Percentiles rank a stretch among this genome's conserved stretches.
phyloP scores from a whole-genome alignment of 768 basidiomycete genomes.

The Leccinellum rugosiceps region DNA sequence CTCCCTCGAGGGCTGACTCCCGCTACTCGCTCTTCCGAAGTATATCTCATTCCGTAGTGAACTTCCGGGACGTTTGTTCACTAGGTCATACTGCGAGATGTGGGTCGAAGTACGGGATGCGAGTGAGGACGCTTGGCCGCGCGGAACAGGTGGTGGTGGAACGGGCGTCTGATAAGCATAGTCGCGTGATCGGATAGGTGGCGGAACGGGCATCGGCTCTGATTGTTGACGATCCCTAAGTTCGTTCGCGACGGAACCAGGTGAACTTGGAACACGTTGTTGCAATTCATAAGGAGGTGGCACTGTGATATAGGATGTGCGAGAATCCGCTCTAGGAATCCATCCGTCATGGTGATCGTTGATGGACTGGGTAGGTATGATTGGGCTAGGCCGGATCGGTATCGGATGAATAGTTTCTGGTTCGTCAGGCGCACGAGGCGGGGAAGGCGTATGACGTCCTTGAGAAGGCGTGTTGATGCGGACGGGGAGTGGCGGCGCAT shows the following conservation, averaged over 20 bases:
- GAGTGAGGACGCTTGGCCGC: constrained; percentile 19
- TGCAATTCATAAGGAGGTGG: constrained; percentile 22
- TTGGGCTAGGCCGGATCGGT: constrained; percentile 24
- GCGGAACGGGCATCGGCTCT: constrained; percentile 17
- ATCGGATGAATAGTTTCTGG: constrained; percentile 30
- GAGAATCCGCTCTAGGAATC: constrained; percentile 30
- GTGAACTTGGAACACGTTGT: constrained; percentile 13
- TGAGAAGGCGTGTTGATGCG: constrained; percentile 21
- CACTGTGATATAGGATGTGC: constrained; percentile 19
- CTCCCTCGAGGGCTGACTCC: constrained; percentile 21
- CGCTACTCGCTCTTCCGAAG: constrained; percentile 18
- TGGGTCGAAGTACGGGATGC: constrained; percentile 29
- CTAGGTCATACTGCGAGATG: constrained; percentile 31
- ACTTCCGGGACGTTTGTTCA: constrained; percentile 24
- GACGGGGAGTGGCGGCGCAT: constrained; percentile 19
- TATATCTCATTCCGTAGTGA: constrained; percentile 27
- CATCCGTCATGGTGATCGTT: constrained; percentile 22
- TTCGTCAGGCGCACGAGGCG: constrained; percentile 4
- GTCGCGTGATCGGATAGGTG: constrained; percentile 27
- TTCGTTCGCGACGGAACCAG: constrained; percentile 13
- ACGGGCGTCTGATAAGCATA: constrained; percentile 25
- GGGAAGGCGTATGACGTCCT: constrained; percentile 12
- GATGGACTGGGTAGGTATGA: constrained; percentile 3
- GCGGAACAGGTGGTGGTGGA: constrained; percentile 9
- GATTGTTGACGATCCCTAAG: constrained; percentile 9